Evolutionary conservation across 169 alveolate genomes (phyloP).

Genomic region (Pseudocohnilembus persalinus): DNA sequence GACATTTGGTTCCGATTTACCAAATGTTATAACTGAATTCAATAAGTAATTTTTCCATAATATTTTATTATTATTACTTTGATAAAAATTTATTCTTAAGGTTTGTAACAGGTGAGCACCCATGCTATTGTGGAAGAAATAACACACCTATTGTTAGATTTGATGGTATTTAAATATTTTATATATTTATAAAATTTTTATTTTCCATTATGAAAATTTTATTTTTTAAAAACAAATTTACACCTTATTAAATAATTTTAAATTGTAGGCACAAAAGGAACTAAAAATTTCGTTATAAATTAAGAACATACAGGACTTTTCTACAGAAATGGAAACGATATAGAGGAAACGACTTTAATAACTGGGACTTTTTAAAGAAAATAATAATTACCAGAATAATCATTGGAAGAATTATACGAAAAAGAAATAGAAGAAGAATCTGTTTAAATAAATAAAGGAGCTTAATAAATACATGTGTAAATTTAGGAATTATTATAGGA

Average conservation of each 20-base stretch:
- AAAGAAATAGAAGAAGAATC: constrained; percentile 46
- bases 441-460: constrained; percentile 23
- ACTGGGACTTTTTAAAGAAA: constrained; percentile 63
- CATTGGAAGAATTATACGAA: constrained; percentile 46
- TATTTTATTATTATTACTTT: background rate
- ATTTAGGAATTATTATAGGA: constrained; percentile 10
- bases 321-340: constrained; percentile 58
- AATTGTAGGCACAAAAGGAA: constrained; percentile 49
- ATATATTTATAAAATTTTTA: too few species aligned
- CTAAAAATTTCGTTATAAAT: constrained; percentile 66
- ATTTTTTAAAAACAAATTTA: too few species aligned
- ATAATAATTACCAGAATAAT: constrained; percentile 4
- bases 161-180: constrained; percentile 55
- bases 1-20: constrained; percentile 69
- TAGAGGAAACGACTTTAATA: constrained; percentile 41
- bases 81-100: background rate
- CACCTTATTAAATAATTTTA: background rate
- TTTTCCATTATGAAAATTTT: too few species aligned
- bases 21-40: constrained; percentile 70
- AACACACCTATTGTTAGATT: constrained; percentile 77
- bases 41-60: constrained; percentile 34
- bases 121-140: constrained; percentile 82
- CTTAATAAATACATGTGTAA: constrained; percentile 15
- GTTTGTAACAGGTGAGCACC: constrained; percentile 83
- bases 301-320: constrained; percentile 49